Percentiles rank a stretch among this genome's conserved stretches.
phyloP scores from a whole-genome alignment of 805 yeast genomes.

The Barnettozyma siamensis region DNA sequence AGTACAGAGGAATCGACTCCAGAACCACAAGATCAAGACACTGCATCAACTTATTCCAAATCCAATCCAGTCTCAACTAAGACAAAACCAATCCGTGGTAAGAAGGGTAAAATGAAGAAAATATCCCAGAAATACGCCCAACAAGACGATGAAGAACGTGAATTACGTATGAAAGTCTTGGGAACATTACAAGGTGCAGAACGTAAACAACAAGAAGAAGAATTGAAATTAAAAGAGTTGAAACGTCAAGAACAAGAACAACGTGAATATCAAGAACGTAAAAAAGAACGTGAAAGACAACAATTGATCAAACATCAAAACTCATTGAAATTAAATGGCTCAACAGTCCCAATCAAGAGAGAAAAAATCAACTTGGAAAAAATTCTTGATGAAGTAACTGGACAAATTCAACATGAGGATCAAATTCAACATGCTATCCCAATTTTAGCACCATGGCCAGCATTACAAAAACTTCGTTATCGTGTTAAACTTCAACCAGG shows the following conservation, averaged over 20 bases:
- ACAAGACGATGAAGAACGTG: constrained; percentile 87
- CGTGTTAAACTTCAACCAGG: constrained; percentile 80
- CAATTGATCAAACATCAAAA: background rate
- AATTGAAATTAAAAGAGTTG: constrained; percentile 30
- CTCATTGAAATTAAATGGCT: constrained; percentile 2
- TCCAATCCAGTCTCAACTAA: too few species aligned
- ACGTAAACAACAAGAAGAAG: constrained; percentile 23
- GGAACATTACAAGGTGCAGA: constrained; percentile 61
- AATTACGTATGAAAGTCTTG: constrained; percentile 66
- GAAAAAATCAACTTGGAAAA: constrained; percentile 40
- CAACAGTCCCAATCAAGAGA: constrained; percentile 20
- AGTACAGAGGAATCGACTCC: background rate
- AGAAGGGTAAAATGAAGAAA: constrained; percentile 76
- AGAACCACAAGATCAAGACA: constrained; percentile 4
- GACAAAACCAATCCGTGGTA: constrained; percentile 62
- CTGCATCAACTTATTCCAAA: background rate
- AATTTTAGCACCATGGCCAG: constrained; percentile 88
- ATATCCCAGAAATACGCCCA: constrained; percentile 78
- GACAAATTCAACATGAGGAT: constrained; percentile 37
- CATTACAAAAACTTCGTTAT: constrained; percentile 68
- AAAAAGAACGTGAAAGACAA: constrained; percentile 14
- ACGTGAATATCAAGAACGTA: constrained; percentile 33
- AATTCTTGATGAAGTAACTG: constrained; percentile 33
- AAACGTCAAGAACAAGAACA: constrained; percentile 31
- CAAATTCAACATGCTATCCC: constrained; percentile 62